Base-by-base conservation (phyloP, 2,329 filamentous ascomycete genomes). In the Davidsoniella virescens region DNA sequence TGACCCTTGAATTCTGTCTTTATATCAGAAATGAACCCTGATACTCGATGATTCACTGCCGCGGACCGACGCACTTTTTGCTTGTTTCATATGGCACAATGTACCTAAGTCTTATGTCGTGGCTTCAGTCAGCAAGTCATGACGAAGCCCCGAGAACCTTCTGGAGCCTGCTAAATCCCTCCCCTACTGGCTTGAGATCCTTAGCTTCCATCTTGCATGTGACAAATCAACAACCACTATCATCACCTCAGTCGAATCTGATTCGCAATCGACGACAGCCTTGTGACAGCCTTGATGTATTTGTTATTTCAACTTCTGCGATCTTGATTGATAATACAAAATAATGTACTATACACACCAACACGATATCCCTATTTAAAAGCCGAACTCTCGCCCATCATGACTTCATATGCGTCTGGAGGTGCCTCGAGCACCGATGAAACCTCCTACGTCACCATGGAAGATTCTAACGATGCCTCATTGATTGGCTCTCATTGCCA, bases 401-500 rank as follows among this genome's bases (percentile, higher is more conserved):
- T 44, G 44, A 12, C 38, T 10, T 42, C 48, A n/a, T 47, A 42
- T 49, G 57, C 26, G 25, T 10, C 33, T 17, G 46, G 41, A 16
- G 4, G 40, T 25, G 16, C 54, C 14, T 38, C 43, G 8, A 37
- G 25, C 36, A 37, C 63, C 66, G 49, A 54, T 80, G 68, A 70
- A 55, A 72, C 70, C 44, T 81, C 71, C 62, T 87, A 80, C 69
- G 73, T 80, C 63, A 75, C 73, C 55, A 88, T 88, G 82, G 72
- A 82, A 60, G 75, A 78, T 59, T 73, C 66, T 53, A 62, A 73
- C 62, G 88, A 95, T 66, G 82, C 88, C 44, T 82, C 85, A 59
- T 76, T 88, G 20, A 82, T 96, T 58, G 92, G 92, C 65, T 78
- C 78, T 55, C 88, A 95, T 70, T 98, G 92, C 74, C 80, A 95